Evolutionary conservation across 306 rosid genomes (phyloP), one percentile per base, ranked within the genome.

Genomic region (Rosa multiflora): DNA sequence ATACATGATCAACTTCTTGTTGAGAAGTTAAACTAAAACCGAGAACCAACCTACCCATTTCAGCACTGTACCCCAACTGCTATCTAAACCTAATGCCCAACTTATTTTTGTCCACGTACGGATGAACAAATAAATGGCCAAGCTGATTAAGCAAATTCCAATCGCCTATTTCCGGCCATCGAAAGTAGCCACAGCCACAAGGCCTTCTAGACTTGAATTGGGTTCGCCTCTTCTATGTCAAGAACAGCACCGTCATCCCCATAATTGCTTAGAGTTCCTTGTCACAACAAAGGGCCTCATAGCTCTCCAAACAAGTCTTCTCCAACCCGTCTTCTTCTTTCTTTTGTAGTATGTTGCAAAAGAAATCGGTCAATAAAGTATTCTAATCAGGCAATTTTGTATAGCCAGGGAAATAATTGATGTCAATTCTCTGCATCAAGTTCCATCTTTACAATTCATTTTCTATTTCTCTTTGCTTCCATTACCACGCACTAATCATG

Each of bases 311-410:
- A 62, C 86, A 87, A 81, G 53, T 43, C 59, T 64, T 72, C 75
- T 63, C 89, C 8, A 15, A 21, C 52, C 43, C 74, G 23, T 44
- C 79, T 6, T 72, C 72, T 55, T 79, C 85, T 63, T 62, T 87
- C 85, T 78, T 83, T 68, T 20, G 58, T 88, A 87, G 76, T 14
- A 88, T 73, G 32, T 92, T 97, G 35, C 90, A 87, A 85, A 94
- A 90, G 87, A 94, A 94, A 63, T 94, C 89, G 0, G 99, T 92
- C 87, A 94, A 77, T 44, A 91, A 83, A 21, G 76, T 80, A 87
- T 94, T 97, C 21, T 92, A 94, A 4, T 90, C 90, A 1, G 97
- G 99, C 99, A 94, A 90, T 85, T 94, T 94, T 10, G 99, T 97
- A 73, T 92, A 94, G 72, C 99, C 99, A 13, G 99, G 99, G 81